phyloP scores from a whole-genome alignment of 129 eudicot genomes.

The Centrapalus pauciflorus region DNA sequence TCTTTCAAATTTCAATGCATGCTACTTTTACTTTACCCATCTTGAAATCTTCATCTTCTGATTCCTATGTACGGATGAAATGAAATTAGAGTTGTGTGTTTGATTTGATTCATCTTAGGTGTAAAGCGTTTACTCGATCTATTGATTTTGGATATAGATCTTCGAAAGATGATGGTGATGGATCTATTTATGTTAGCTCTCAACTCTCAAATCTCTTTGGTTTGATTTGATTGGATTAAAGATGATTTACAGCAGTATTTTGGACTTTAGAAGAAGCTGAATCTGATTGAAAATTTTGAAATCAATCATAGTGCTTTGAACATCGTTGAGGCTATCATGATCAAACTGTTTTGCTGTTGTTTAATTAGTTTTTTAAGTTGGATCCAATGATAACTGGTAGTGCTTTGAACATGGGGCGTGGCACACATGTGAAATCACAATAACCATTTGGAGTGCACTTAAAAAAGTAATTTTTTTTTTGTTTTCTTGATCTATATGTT shows the following conservation, averaged over 20 bases:
- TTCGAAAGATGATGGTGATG: neutral
- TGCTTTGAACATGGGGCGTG: neutral
- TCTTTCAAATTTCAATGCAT: neutral
- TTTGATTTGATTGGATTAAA: slow-evolving; percentile 2
- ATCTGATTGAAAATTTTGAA: neutral
- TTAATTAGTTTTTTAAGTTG: neutral
- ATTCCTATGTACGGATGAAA: neutral
- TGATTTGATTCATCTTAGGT: neutral
- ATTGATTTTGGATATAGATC: slow-evolving; percentile 12
- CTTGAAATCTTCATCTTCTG: neutral
- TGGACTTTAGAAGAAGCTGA: neutral
- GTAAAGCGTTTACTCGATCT: neutral
- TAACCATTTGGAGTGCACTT: too few relatives aligned
- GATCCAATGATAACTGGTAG: neutral
- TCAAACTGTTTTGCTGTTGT: neutral
- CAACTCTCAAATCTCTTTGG: slow-evolving; percentile 12
- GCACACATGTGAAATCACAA: too few relatives aligned
- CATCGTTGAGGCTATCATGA: neutral
- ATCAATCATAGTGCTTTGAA: neutral
- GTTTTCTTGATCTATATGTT: too few relatives aligned
- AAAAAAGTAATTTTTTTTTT: neutral
- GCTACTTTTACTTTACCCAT: neutral
- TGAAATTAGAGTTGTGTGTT: neutral
- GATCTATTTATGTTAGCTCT: slow-evolving; percentile 11
- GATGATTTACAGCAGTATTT: neutral